Conservation (phyloP, 139 green algal genomes). For the Tetraselmis striata region DNA sequence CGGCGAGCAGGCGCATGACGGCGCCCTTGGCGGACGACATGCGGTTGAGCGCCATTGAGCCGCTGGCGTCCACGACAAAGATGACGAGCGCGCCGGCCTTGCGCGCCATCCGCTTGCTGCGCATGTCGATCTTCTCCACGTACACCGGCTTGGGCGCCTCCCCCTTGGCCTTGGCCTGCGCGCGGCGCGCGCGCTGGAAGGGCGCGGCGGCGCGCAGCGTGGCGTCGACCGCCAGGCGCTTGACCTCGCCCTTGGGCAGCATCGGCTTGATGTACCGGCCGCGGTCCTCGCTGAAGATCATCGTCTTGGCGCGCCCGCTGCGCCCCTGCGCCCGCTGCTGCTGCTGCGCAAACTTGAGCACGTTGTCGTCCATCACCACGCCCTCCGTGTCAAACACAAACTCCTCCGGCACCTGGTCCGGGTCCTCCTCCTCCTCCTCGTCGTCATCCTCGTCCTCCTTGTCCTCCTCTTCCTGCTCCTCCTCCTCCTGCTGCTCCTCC, state of each 20-base stretch:
- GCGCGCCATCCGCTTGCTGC: constrained; percentile 89
- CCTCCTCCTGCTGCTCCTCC: constrained; percentile 58
- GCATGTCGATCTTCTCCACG: constrained; percentile 96
- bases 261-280: constrained; percentile 98
- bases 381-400: constrained; percentile 98
- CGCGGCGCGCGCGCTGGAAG: constrained; percentile 74
- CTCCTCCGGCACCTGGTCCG: constrained; percentile 92
- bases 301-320: constrained; percentile 84
- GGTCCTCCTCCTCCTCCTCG: constrained; percentile 41
- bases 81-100: constrained; percentile 91
- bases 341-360: constrained; percentile 89
- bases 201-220: constrained; percentile 91
- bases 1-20: constrained; percentile 85
- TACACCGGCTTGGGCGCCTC: constrained; percentile 66
- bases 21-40: constrained; percentile 97
- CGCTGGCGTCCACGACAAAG: constrained; percentile 83
- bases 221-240: constrained; percentile 94
- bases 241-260: constrained; percentile 84
- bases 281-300: constrained; percentile 94
- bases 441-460: constrained; percentile 27
- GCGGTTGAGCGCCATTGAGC: constrained; percentile 97
- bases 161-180: constrained; percentile 41
- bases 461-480: constrained; percentile 47
- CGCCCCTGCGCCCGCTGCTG: constrained; percentile 85
- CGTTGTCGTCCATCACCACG: constrained; percentile 80